Conservation (phyloP, 352 stramenopile species). For the Globisporangium solare region DNA sequence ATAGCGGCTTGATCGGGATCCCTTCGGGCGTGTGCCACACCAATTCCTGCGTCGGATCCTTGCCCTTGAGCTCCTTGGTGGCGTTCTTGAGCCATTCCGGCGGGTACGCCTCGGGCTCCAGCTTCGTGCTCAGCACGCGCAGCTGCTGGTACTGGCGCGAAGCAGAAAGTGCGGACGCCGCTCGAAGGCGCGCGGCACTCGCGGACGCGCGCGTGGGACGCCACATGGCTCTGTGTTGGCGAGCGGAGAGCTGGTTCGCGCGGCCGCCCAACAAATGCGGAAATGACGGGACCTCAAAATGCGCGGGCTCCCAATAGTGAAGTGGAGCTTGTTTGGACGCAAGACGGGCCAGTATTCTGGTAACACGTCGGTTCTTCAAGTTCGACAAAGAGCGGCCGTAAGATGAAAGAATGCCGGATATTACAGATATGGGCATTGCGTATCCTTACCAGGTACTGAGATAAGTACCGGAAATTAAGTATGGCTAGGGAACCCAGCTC, state of each 20-base stretch:
- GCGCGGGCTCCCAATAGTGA: neutral
- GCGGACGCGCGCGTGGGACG: neutral
- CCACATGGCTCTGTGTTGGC: neutral
- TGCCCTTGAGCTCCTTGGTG: slow-evolving; percentile 84
- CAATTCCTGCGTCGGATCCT: slow-evolving; percentile 65
- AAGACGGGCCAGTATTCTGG: neutral
- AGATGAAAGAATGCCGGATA: neutral
- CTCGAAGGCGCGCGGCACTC: neutral
- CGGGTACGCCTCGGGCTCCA: slow-evolving; percentile 33
- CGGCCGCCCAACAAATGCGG: neutral
- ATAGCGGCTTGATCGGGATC: slow-evolving; percentile 95
- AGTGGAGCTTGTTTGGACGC: neutral
- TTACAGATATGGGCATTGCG: neutral
- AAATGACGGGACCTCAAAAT: neutral
- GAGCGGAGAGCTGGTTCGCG: no score
- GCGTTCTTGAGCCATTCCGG: slow-evolving; percentile 46
- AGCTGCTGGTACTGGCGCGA: neutral
- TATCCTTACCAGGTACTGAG: neutral
- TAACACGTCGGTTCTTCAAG: neutral
- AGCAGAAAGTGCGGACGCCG: neutral
- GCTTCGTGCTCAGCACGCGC: slow-evolving; percentile 30
- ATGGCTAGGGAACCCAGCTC: no score
- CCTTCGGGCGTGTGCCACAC: slow-evolving; percentile 87
- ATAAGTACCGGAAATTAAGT: no score
- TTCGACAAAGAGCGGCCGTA: neutral